Conservation (phyloP, 192 early-diverging fungal species). For the Ambispora gerdemannii region DNA sequence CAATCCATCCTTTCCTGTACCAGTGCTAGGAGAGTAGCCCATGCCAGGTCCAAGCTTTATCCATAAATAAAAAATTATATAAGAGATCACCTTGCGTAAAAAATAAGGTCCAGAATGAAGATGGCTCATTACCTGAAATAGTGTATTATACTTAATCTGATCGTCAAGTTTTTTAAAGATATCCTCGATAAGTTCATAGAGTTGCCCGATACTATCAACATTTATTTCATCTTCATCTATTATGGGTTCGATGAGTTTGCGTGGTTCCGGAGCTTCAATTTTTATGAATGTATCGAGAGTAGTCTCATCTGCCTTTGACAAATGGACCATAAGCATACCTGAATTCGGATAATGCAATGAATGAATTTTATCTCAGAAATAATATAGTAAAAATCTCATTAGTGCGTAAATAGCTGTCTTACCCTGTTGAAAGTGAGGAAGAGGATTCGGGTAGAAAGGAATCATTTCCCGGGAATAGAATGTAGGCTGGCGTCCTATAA, state of each 20-base stretch:
- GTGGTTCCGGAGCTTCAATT: conserved; percentile 14
- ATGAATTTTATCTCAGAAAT: conserved; percentile 2
- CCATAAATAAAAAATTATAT: neutral
- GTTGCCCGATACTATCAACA: neutral
- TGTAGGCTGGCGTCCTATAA: conserved; percentile 2
- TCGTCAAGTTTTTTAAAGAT: neutral
- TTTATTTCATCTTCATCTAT: neutral
- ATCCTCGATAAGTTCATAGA: neutral
- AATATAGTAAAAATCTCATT: neutral
- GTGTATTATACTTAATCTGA: neutral
- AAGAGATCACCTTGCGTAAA: neutral
- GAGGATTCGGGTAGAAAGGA: conserved; percentile 26
- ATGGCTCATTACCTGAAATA: neutral
- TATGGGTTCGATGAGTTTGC: neutral
- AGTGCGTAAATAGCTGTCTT: neutral
- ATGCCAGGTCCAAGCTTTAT: conserved; percentile 22
- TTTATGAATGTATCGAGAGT: conserved; percentile 3
- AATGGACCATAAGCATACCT: neutral
- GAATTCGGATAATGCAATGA: neutral
- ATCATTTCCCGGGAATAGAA: conserved; percentile 24
- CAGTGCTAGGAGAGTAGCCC: conserved; percentile 21
- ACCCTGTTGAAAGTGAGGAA: conserved; percentile 15
- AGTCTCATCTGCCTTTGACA: conserved; percentile 19
- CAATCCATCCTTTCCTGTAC: conserved; percentile 12
- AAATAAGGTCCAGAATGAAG: neutral